These are phyloP conservation scores for Sugiyamaella marilandica DNA, from an alignment of 805 yeast species.

Conservation along the genomic window DNA sequence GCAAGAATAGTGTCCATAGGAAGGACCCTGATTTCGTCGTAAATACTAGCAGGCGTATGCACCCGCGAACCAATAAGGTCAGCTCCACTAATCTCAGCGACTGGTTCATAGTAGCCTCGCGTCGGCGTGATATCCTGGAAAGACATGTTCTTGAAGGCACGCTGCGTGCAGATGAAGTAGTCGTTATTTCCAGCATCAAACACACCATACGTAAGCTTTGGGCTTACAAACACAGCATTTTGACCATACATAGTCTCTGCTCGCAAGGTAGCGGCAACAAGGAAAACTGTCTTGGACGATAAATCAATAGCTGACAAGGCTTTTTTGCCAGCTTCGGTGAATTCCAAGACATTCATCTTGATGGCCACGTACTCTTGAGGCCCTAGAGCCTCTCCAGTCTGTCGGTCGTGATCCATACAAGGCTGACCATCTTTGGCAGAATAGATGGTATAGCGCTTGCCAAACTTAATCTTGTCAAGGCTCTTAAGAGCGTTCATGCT, in stretches of 20 bases:
- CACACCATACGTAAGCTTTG: conserved; percentile 87
- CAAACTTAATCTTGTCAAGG: conserved; percentile 88
- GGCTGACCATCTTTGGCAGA: conserved; percentile 99
- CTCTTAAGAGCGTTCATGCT: conserved; percentile 86
- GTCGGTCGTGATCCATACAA: conserved; percentile 98
- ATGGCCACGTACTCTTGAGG: conserved; percentile 96
- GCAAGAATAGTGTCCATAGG: conserved; percentile 98
- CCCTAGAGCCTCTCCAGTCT: conserved; percentile 91
- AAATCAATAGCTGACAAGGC: conserved; percentile 40
- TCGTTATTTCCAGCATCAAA: conserved; percentile 76
- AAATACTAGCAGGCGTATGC: conserved; percentile 72
- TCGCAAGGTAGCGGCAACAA: conserved; percentile 95
- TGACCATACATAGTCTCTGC: conserved; percentile 99
- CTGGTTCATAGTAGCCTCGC: conserved; percentile 71
- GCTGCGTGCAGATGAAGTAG: conserved; percentile 80
- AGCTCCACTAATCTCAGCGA: conserved; percentile 59
- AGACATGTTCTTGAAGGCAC: conserved; percentile 96
- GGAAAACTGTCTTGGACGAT: conserved; percentile 58
- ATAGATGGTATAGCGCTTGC: conserved; percentile 95
- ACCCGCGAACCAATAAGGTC: conserved; percentile 81
- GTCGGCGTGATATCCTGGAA: conserved; percentile 88
- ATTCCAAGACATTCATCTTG: conserved; percentile 69
- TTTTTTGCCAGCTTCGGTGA: conserved; percentile 51
- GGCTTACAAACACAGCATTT: conserved; percentile 96
- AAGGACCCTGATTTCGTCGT: conserved; percentile 68